These are phyloP conservation scores for Uncinocarpus reesii DNA, from an alignment of 2,329 filamentous ascomycete species.

Conservation along the genomic window DNA sequence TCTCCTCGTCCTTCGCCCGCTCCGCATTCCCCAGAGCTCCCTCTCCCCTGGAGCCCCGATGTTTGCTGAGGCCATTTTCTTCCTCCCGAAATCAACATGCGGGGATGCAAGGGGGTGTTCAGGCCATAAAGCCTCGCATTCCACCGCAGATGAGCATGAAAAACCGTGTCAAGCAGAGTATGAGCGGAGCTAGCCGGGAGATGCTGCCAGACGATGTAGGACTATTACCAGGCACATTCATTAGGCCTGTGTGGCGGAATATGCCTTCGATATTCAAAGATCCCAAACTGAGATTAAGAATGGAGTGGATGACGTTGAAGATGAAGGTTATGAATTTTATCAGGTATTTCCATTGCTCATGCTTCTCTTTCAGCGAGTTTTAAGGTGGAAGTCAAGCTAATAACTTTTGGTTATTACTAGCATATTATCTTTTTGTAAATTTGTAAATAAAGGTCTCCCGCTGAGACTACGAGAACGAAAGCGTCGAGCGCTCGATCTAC, in stretches of 20 bases:
- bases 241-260: conserved; percentile 31
- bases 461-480: conserved; percentile 30
- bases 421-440: conserved; percentile 27
- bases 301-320: conserved; percentile 36
- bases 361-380: too few relatives aligned
- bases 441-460: conserved; percentile 25
- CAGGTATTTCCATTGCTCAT: conserved; percentile 21
- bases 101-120: conserved; percentile 16
- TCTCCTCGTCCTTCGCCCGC: conserved; percentile 18
- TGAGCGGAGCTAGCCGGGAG: conserved; percentile 20
- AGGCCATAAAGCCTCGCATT: conserved; percentile 22
- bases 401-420: conserved; percentile 15
- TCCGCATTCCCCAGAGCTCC: conserved; percentile 11
- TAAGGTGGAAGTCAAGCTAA: not conserved
- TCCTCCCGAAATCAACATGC: conserved; percentile 21
- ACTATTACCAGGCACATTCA: conserved; percentile 36
- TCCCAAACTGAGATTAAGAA: conserved; percentile 27
- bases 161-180: conserved; percentile 24
- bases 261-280: conserved; percentile 33
- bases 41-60: conserved; percentile 16
- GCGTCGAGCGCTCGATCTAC: conserved; percentile 32
- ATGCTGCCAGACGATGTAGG: conserved; percentile 38
- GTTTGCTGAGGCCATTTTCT: conserved; percentile 30
- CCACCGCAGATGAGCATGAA: conserved; percentile 33
- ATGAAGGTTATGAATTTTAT: conserved; percentile 26